Evolutionary conservation across 2,329 filamentous ascomycete species (phyloP).

Genomic region (Chrysosporium keratinophilum): DNA sequence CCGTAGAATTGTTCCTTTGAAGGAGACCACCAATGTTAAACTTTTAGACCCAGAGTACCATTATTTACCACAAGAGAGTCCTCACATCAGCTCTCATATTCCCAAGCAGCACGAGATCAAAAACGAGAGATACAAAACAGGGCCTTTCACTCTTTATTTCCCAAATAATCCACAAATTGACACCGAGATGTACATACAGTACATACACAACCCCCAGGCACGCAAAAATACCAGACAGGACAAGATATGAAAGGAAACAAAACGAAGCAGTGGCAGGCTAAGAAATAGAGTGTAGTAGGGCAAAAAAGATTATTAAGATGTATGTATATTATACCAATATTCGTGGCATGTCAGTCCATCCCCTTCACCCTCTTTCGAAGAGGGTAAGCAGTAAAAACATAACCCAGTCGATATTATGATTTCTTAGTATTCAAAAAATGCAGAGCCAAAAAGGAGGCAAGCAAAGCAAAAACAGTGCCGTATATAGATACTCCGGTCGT

Average conservation of each 20-base stretch:
- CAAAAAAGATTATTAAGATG: slow-evolving; percentile 5
- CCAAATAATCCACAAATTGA: not conserved
- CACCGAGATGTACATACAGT: slow-evolving; percentile 3
- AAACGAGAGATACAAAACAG: not conserved
- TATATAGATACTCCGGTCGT: not conserved
- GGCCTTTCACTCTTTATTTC: not conserved
- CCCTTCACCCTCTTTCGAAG: not conserved
- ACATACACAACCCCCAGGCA: not conserved
- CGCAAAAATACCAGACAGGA: not conserved
- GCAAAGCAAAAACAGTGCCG: not conserved
- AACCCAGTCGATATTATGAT: not conserved
- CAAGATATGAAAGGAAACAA: not conserved
- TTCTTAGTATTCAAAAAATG: slow-evolving; percentile 1
- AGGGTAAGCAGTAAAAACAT: not conserved
- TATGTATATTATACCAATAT: slow-evolving; percentile 4
- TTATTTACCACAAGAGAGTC: not conserved
- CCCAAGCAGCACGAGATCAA: not conserved
- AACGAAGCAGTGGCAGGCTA: not conserved
- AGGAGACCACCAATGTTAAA: too few species aligned
- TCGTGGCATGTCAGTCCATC: slow-evolving; percentile 3
- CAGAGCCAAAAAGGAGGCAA: not conserved
- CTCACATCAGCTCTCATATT: not conserved
- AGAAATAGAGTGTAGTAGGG: not conserved
- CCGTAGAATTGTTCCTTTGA: too few species aligned
- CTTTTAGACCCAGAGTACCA: too few species aligned